Evolutionary conservation across 768 basidiomycete genomes (phyloP).

Genomic region (Lepiota venenata): DNA sequence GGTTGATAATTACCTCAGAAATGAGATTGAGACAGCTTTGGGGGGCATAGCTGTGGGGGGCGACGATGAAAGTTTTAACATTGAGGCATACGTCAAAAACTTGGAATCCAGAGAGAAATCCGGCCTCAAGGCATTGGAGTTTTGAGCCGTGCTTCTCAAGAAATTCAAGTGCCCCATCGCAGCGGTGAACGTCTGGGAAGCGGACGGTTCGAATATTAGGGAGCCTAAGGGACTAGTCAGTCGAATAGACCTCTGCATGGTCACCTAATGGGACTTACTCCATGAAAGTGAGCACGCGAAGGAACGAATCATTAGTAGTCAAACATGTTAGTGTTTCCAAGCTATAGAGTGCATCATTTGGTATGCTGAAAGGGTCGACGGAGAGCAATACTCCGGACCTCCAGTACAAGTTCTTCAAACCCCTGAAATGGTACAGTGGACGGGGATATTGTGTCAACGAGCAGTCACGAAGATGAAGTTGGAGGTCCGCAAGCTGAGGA

Average conservation of each 20-base stretch:
- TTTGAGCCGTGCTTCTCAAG: not conserved
- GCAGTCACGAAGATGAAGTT: not conserved
- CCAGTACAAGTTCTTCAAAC: not conserved
- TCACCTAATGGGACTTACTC: not conserved
- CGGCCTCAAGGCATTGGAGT: not conserved
- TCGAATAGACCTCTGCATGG: not conserved
- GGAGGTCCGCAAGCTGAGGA: not conserved
- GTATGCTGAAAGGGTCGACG: not conserved
- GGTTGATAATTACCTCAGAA: not conserved
- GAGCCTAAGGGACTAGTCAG: not conserved
- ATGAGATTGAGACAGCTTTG: not conserved
- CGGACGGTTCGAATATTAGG: not conserved
- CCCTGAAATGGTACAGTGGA: not conserved
- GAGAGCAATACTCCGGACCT: not conserved
- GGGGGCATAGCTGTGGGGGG: not conserved
- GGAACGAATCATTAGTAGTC: not conserved
- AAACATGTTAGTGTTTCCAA: not conserved
- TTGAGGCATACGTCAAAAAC: not conserved
- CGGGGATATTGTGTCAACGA: not conserved
- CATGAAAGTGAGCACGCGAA: not conserved
- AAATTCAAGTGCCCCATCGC: not conserved
- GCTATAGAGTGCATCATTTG: not conserved
- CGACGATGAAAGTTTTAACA: not conserved
- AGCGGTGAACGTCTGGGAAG: not conserved
- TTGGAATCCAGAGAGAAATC: not conserved